Conservation (phyloP, 1,284 basidiomycete species). For the Xerocomus nothofagi region DNA sequence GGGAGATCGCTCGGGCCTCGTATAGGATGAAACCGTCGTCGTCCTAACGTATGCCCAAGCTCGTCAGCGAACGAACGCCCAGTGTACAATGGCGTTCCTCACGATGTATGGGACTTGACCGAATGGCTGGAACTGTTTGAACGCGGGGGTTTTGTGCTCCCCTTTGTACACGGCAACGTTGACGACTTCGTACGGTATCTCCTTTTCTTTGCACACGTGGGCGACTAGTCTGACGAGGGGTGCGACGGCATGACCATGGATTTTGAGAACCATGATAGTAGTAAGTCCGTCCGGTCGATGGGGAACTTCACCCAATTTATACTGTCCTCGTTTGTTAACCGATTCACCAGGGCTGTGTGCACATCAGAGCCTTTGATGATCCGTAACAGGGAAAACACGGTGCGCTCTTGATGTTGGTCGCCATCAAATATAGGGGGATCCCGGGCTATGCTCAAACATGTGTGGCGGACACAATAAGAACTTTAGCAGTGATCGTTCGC, state of each 20-base stretch:
- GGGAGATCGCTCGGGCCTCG: conserved; percentile 52
- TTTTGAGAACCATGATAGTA: conserved; percentile 24
- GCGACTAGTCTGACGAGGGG: conserved; percentile 26
- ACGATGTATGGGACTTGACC: conserved; percentile 51
- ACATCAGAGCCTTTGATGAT: background rate
- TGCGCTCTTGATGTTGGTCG: background rate
- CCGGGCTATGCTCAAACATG: background rate
- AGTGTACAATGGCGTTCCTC: conserved; percentile 8
- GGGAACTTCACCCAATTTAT: conserved; percentile 7
- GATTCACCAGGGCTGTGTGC: conserved; percentile 6
- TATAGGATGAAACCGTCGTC: conserved; percentile 45
- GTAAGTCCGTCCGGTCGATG: background rate
- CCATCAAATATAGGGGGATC: background rate
- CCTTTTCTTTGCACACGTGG: conserved; percentile 35
- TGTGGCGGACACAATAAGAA: background rate
- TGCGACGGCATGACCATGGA: conserved; percentile 23
- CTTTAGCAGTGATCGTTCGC: background rate
- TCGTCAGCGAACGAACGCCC: background rate
- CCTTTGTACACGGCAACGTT: conserved; percentile 37
- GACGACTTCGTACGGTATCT: conserved; percentile 41
- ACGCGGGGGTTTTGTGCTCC: conserved; percentile 40
- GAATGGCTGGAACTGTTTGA: conserved; percentile 46
- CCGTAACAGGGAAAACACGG: background rate
- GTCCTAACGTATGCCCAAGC: conserved; percentile 23
- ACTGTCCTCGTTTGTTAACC: background rate